These are phyloP conservation scores for Phytophthora pistaciae DNA, from an alignment of 352 stramenopile genomes.

Conservation along the genomic window DNA sequence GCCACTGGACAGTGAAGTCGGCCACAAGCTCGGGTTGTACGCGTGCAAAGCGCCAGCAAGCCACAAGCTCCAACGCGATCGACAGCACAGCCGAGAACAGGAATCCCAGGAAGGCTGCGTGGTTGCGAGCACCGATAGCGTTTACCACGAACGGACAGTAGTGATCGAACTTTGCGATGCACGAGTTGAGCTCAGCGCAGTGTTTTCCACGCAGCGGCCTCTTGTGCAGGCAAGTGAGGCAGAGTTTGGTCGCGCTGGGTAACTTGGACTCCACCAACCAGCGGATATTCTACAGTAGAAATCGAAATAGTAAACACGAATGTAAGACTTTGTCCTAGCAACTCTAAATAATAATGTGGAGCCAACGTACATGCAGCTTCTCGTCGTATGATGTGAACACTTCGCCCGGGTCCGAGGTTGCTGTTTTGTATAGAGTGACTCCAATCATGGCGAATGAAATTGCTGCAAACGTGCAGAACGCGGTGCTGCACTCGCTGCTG, in stretches of 20 bases:
- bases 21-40: constrained; percentile 41
- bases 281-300: constrained; percentile 59
- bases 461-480: constrained; percentile 33
- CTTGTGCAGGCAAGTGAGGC: constrained; percentile 81
- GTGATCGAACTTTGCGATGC: constrained; percentile 87
- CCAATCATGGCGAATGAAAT: constrained; percentile 50
- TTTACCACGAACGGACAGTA: constrained; percentile 92
- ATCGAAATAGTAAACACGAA: background rate
- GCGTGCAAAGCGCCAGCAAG: constrained; percentile 52
- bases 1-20: constrained; percentile 43
- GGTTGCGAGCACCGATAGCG: constrained; percentile 96
- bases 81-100: constrained; percentile 75
- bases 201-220: constrained; percentile 82
- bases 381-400: constrained; percentile 75
- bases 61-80: constrained; percentile 60
- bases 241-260: constrained; percentile 77
- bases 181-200: constrained; percentile 79
- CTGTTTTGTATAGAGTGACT: constrained; percentile 66
- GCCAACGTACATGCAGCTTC: constrained; percentile 60
- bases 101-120: constrained; percentile 95
- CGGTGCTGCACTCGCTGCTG: constrained; percentile 35
- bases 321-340: background rate
- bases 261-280: constrained; percentile 80
- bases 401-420: constrained; percentile 61
- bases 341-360: background rate